phyloP scores from a whole-genome alignment of 148 eudicot species.

The Tetragonia tetragonoides region DNA sequence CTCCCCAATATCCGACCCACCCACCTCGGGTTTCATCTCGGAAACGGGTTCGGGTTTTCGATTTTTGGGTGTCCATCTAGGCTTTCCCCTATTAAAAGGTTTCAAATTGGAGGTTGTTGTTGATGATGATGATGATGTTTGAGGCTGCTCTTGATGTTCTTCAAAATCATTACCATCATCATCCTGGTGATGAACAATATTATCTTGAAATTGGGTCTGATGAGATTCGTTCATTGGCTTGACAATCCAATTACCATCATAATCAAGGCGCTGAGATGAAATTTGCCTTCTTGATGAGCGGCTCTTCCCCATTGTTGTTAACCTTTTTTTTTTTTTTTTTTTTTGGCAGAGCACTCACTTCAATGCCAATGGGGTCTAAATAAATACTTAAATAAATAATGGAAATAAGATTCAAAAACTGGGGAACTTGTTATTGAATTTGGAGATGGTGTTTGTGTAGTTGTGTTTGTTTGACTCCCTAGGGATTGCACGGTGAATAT shows the following conservation, averaged over 20 bases:
- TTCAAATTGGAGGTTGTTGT: background rate
- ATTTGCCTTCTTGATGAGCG: conserved; percentile 22
- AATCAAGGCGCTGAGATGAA: conserved; percentile 8
- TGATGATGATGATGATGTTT: background rate
- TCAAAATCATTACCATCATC: background rate
- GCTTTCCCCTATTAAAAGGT: conserved; percentile 22
- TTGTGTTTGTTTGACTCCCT: too few relatives aligned
- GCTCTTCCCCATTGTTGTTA: conserved; percentile 31
- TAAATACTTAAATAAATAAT: too few relatives aligned
- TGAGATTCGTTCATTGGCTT: conserved; percentile 28
- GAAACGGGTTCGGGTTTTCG: conserved; percentile 25
- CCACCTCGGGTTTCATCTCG: conserved; percentile 29
- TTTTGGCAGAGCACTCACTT: too few relatives aligned
- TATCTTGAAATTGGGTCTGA: background rate
- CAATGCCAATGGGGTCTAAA: too few relatives aligned
- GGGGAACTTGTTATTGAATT: too few relatives aligned
- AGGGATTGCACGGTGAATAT: too few relatives aligned
- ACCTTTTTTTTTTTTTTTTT: background rate
- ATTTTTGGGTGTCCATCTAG: conserved; percentile 29
- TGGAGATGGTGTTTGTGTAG: too few relatives aligned
- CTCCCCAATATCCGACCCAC: conserved; percentile 21
- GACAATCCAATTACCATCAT: conserved; percentile 25
- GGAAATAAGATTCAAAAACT: too few relatives aligned
- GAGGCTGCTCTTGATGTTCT: background rate
- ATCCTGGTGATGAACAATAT: background rate